phyloP scores from a whole-genome alignment of 495 filamentous ascomycete genomes.

The Apiosordaria backusii region DNA sequence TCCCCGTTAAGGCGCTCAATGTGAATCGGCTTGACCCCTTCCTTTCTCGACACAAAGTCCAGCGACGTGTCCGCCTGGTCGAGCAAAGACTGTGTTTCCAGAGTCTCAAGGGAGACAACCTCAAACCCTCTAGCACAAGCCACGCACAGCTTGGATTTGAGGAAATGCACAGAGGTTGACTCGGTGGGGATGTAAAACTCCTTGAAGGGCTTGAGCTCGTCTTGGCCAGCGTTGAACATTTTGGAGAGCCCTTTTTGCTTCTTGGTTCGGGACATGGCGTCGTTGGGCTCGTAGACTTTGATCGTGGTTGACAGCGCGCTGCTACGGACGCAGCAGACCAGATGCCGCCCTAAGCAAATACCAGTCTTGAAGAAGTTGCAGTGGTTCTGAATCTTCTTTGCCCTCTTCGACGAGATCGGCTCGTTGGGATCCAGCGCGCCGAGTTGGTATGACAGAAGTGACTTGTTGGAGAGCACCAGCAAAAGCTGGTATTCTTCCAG shows the following conservation, averaged over 20 bases:
- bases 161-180: constrained; percentile 93
- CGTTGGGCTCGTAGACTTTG: constrained; percentile 96
- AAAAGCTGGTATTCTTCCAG: constrained; percentile 91
- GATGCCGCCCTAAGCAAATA: constrained; percentile 87
- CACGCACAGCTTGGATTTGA: constrained; percentile 93
- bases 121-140: constrained; percentile 95
- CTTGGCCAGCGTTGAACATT: constrained; percentile 91
- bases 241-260: constrained; percentile 90
- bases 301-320: constrained; percentile 87
- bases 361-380: constrained; percentile 98
- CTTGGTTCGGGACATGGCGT: constrained; percentile 79
- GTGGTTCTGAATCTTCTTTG: constrained; percentile 96
- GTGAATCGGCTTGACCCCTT: constrained; percentile 92
- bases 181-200: constrained; percentile 99
- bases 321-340: constrained; percentile 93
- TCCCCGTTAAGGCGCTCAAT: constrained; percentile 95
- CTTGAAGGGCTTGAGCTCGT: constrained; percentile 94
- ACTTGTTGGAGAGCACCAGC: constrained; percentile 89
- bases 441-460: constrained; percentile 79
- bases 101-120: constrained; percentile 92
- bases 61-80: constrained; percentile 98
- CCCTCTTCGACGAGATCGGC: constrained; percentile 70
- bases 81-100: constrained; percentile 93
- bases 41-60: constrained; percentile 90
- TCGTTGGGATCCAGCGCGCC: constrained; percentile 80